Evolutionary conservation across 108 stramenopile species (phyloP), one percentile per base, ranked within the genome.

Genomic region (Nitzschia sp.): DNA sequence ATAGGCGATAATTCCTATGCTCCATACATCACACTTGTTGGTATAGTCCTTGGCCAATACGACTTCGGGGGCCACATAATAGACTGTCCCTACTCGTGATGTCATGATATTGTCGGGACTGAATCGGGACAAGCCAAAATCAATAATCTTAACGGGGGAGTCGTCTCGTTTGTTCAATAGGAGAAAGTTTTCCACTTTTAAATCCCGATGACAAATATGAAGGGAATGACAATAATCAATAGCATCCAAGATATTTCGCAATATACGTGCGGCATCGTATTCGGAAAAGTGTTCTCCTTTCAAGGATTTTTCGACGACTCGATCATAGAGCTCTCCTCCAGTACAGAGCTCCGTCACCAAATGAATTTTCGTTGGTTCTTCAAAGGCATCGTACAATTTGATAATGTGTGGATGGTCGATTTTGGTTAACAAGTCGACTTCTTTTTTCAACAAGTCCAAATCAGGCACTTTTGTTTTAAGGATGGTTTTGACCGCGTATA

Each of bases 1-100:
- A 78, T 85, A 97, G 4, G 82, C 68, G 67, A 96, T 90, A 26
- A 96, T 93, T 8, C 97, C 97, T 34, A 95, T 77, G 32, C 83
- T 78, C 97, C 97, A 98, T 70, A 96, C 87, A 59, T 98, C 97
- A 11, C 68, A 66, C 59, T 85, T 78, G 25, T 76, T 71, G 19
- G 76, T 80, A 49, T 88, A 88, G 8, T 61, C 60, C 19, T 81
- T 54, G 46, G 84, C 77, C 17, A 57, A 36, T 15, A 67, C 28
- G 1, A 81, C 76, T 24, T 96, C 93, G 5, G 95, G 93, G 11
- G 90, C 86, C 19, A 95, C 82, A 28, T 87, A 94, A 46, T 88
- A 89, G 0, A 87, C 82, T 0, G 90, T 95, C 9, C 94, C 91
- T 0, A 85, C 80, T 25, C 67, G 21, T 15, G 84, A 75, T 1